Conservation (phyloP, 2,329 filamentous ascomycete genomes). For the Aspergillus ruber region DNA sequence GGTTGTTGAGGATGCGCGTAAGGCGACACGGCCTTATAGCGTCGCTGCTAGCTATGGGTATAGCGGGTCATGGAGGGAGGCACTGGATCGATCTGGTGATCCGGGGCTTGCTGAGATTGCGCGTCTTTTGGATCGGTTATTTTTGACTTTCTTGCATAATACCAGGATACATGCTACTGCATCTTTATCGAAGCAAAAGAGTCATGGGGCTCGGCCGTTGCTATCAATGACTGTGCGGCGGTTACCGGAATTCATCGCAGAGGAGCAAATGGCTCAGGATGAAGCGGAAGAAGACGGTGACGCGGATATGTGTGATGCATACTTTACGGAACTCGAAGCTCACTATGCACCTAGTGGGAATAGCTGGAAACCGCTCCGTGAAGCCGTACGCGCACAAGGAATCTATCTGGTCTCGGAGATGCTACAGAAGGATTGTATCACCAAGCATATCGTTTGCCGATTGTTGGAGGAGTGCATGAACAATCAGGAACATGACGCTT, state of each 20-base stretch:
- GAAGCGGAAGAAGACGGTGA: conserved; percentile 26
- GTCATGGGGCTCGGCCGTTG: conserved; percentile 28
- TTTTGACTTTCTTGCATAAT: conserved; percentile 32
- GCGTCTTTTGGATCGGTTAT: conserved; percentile 27
- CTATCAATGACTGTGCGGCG: conserved; percentile 30
- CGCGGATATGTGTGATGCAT: conserved; percentile 35
- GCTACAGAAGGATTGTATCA: conserved; percentile 31
- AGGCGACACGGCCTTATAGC: conserved; percentile 17
- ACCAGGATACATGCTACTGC: conserved; percentile 17
- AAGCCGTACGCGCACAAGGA: conserved; percentile 36
- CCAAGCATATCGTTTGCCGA: conserved; percentile 23
- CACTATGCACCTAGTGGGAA: conserved; percentile 28
- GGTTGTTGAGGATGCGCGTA: conserved; percentile 5
- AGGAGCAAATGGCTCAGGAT: conserved; percentile 31
- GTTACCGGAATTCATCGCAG: conserved; percentile 33
- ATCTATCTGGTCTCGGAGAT: conserved; percentile 32
- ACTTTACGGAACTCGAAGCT: conserved; percentile 37
- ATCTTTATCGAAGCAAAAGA: conserved; percentile 1
- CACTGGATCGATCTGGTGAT: conserved; percentile 26
- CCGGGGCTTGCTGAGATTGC: conserved; percentile 29
- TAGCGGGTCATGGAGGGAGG: conserved; percentile 29
- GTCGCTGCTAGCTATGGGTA: conserved; percentile 7
- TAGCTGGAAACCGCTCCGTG: conserved; percentile 37
- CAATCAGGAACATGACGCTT: conserved; percentile 29
- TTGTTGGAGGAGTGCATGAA: conserved; percentile 28